phyloP scores from a whole-genome alignment of 1,139 yeast genomes.

The Waltiozyma sp. region DNA sequence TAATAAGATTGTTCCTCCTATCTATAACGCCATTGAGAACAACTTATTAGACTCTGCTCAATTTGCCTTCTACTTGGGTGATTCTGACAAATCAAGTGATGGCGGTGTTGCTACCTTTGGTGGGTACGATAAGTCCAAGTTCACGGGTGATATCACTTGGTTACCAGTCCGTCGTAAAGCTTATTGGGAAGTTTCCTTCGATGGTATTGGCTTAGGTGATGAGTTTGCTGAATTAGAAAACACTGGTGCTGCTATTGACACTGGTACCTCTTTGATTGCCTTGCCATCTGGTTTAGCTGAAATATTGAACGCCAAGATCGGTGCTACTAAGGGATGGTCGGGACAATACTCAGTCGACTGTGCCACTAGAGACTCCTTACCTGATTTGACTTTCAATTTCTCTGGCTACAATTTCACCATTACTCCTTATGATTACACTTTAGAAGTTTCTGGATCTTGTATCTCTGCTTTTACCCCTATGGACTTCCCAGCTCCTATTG shows the following conservation, averaged over 20 bases:
- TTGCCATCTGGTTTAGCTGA: constrained; percentile 93
- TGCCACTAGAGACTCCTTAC: constrained; percentile 67
- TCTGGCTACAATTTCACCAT: constrained; percentile 87
- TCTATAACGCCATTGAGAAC: constrained; percentile 75
- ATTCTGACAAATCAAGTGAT: constrained; percentile 49
- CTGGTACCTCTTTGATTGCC: constrained; percentile 94
- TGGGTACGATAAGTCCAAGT: constrained; percentile 71
- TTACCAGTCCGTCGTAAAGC: constrained; percentile 98
- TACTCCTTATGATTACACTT: constrained; percentile 78
- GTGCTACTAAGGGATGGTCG: constrained; percentile 94
- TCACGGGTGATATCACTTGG: constrained; percentile 78
- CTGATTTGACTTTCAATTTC: constrained; percentile 83
- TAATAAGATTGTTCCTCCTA: constrained; percentile 81
- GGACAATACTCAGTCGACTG: constrained; percentile 95
- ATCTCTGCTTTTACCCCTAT: constrained; percentile 92
- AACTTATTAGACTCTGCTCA: constrained; percentile 75
- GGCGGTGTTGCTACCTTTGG: constrained; percentile 95
- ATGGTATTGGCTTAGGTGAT: constrained; percentile 82
- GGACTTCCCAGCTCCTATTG: constrained; percentile 96
- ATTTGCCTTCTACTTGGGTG: constrained; percentile 88
- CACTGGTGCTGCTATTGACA: constrained; percentile 96
- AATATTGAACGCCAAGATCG: constrained; percentile 86
- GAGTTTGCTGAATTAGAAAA: constrained; percentile 73
- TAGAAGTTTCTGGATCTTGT: constrained; percentile 90
- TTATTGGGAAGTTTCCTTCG: constrained; percentile 95